Evolutionary conservation across 139 green algal species (phyloP).

Genomic region (Tetratostichococcus sp.): DNA sequence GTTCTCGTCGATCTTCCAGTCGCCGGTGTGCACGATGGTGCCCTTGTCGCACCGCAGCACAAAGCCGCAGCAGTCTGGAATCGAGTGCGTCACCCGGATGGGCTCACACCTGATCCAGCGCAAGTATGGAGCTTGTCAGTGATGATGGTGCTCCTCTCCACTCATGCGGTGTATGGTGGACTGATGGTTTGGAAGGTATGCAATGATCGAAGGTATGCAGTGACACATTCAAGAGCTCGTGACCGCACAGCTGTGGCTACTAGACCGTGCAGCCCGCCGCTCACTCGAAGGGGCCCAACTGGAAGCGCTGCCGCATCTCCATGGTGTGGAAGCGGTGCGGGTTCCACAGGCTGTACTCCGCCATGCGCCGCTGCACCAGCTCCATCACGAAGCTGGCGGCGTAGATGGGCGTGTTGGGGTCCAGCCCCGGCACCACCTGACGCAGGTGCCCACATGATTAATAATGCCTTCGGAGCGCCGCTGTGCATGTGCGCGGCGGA

Average conservation of each 20-base stretch:
- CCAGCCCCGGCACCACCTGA: conserved; percentile 88
- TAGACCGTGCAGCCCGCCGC: neutral
- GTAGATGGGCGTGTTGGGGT: conserved; percentile 91
- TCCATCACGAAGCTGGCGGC: conserved; percentile 87
- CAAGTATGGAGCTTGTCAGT: too few species aligned
- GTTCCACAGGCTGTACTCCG: conserved; percentile 92
- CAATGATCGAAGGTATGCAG: too few species aligned
- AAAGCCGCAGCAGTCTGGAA: conserved; percentile 94
- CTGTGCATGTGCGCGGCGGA: too few species aligned
- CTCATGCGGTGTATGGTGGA: too few species aligned
- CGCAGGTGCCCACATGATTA: neutral
- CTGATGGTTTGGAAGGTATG: too few species aligned
- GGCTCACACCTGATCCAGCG: conserved; percentile 75
- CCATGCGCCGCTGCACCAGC: conserved; percentile 81
- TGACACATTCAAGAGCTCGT: too few species aligned
- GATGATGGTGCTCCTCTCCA: too few species aligned
- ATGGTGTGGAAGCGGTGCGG: conserved; percentile 68
- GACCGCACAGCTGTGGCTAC: too few species aligned
- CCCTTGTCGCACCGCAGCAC: conserved; percentile 85
- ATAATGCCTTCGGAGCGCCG: too few species aligned
- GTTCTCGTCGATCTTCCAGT: conserved; percentile 99
- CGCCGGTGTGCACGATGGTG: conserved; percentile 92
- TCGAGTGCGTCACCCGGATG: conserved; percentile 95
- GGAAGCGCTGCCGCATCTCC: conserved; percentile 61
- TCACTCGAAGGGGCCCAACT: conserved; percentile 75